phyloP scores from a whole-genome alignment of 1,139 yeast genomes.

The Yamadazyma kanchanaburiensis region DNA sequence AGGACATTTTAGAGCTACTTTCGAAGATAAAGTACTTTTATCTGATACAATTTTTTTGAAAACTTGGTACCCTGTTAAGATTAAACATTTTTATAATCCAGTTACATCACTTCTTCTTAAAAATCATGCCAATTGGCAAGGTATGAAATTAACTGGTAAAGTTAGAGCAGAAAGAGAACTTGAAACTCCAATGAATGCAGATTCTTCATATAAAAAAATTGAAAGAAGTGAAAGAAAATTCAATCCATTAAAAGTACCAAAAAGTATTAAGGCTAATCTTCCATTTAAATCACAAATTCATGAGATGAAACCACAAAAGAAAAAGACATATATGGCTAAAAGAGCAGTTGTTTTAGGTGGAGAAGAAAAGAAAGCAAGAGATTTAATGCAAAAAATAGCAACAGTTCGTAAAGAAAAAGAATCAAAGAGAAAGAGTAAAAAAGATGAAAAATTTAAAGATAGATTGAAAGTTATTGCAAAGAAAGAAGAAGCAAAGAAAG shows the following conservation, averaged over 20 bases:
- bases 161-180: slow-evolving; percentile 76
- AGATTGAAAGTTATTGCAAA: slow-evolving; percentile 73
- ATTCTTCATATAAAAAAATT: slow-evolving; percentile 69
- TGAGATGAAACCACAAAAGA: slow-evolving; percentile 84
- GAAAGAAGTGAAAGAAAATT: slow-evolving; percentile 86
- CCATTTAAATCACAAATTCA: slow-evolving; percentile 92
- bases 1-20: slow-evolving; percentile 97
- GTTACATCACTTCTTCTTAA: slow-evolving; percentile 81
- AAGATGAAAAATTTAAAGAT: slow-evolving; percentile 72
- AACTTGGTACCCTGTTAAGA: slow-evolving; percentile 95
- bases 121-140: slow-evolving; percentile 86
- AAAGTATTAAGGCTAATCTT: slow-evolving; percentile 64
- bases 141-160: slow-evolving; percentile 93
- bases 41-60: slow-evolving; percentile 86
- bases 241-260: slow-evolving; percentile 85
- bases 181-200: slow-evolving; percentile 65
- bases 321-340: slow-evolving; percentile 78
- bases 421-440: slow-evolving; percentile 69
- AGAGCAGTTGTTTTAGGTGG: slow-evolving; percentile 93
- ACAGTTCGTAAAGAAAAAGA: slow-evolving; percentile 87
- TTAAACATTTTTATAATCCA: slow-evolving; percentile 90
- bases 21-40: slow-evolving; percentile 91
- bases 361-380: slow-evolving; percentile 91
- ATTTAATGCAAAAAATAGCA: slow-evolving; percentile 81
- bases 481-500: slow-evolving; percentile 64